Percentiles rank a stretch among this genome's conserved stretches.
These are phyloP conservation scores for Esteya vermicola DNA, from an alignment of 2,329 filamentous ascomycete genomes.

Conservation along the genomic window DNA sequence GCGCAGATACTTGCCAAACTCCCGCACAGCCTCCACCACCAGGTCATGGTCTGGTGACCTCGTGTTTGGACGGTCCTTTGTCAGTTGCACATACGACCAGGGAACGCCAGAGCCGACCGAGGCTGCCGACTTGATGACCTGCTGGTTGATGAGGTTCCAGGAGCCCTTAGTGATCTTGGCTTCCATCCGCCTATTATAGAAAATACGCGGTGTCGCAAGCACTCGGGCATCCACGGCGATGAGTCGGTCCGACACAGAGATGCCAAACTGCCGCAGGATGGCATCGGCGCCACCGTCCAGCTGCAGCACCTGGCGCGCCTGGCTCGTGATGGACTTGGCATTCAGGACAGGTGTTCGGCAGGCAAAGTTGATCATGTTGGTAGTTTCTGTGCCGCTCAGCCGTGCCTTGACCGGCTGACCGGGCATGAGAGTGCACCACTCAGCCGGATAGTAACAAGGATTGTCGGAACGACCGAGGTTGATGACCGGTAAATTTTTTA, in stretches of 20 bases:
- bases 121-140: conserved; percentile 30
- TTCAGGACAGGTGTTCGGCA: conserved; percentile 54
- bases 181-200: conserved; percentile 31
- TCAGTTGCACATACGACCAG: conserved; percentile 25
- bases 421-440: conserved; percentile 47
- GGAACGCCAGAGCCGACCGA: conserved; percentile 30
- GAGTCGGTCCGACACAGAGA: conserved; percentile 45
- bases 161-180: conserved; percentile 34
- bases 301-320: conserved; percentile 42
- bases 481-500: conserved; percentile 36
- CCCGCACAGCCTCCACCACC: conserved; percentile 13
- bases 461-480: conserved; percentile 46
- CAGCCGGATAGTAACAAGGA: conserved; percentile 52
- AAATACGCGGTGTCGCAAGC: conserved; percentile 43
- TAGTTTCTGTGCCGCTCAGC: conserved; percentile 45
- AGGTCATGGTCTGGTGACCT: background rate
- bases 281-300: conserved; percentile 29
- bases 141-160: conserved; percentile 54
- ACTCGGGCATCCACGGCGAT: conserved; percentile 62
- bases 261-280: conserved; percentile 42
- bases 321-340: conserved; percentile 46
- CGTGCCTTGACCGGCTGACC: conserved; percentile 51
- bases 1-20: conserved; percentile 23
- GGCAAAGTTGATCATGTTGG: conserved; percentile 58
- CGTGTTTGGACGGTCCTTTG: background rate